Percentiles rank a stretch among this genome's conserved stretches.
phyloP scores from a whole-genome alignment of 441 rosid species.

The Populus trichocarpa region DNA sequence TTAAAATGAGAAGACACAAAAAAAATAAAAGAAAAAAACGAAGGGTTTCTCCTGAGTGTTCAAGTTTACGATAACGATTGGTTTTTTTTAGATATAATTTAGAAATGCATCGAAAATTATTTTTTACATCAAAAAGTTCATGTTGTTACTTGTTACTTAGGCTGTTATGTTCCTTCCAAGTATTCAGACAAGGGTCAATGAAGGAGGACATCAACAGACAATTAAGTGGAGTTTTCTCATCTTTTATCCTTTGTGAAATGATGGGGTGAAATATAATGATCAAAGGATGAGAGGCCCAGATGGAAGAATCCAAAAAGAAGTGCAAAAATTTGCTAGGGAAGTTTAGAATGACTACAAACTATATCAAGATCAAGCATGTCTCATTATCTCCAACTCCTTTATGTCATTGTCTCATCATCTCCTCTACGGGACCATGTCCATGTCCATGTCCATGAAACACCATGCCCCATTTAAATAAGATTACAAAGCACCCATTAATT shows the following conservation, averaged over 20 bases:
- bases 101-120: no score
- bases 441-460: conserved; percentile 31
- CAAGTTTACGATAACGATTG: no score
- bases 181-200: not conserved
- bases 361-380: conserved; percentile 25
- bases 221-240: not conserved
- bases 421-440: conserved; percentile 1
- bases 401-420: conserved; percentile 26
- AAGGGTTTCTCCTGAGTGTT: not conserved
- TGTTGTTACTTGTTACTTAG: no score
- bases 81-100: no score
- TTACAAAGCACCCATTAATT: not conserved
- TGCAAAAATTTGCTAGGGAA: conserved; percentile 14
- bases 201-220: not conserved
- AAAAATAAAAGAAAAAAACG: not conserved
- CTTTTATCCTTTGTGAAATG: not conserved
- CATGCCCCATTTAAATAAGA: conserved; percentile 13
- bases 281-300: conserved; percentile 6
- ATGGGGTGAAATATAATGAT: not conserved
- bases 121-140: no score
- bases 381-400: conserved; percentile 20
- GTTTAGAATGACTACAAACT: conserved; percentile 8
- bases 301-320: conserved; percentile 45
- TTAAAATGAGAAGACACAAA: not conserved
- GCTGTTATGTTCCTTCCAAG: not conserved